Evolutionary conservation across 2,329 filamentous ascomycete species (phyloP).

Genomic region (Paecilomyces niveus): DNA sequence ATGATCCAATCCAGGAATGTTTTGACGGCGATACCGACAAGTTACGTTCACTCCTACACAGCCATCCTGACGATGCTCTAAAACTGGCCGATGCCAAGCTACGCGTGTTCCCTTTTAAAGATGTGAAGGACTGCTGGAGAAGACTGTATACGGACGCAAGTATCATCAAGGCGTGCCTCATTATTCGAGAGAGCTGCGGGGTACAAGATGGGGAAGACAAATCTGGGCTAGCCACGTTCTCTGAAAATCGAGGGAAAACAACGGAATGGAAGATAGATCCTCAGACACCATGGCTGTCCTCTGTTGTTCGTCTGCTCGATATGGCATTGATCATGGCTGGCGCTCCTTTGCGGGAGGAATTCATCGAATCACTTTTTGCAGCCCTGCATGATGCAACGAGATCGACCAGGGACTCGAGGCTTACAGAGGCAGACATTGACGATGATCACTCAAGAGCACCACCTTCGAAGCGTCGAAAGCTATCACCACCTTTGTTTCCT

Average conservation of each 20-base stretch:
- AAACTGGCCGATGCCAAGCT: conserved; percentile 46
- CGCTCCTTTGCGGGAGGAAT: conserved; percentile 48
- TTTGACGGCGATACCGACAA: conserved; percentile 15
- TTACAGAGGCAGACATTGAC: neutral
- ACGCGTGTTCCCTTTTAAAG: conserved; percentile 49
- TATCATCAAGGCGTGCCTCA: conserved; percentile 38
- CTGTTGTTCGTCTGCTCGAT: conserved; percentile 62
- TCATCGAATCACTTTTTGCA: conserved; percentile 32
- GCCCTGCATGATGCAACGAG: conserved; percentile 20
- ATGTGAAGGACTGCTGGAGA: conserved; percentile 51
- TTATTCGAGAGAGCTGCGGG: conserved; percentile 18
- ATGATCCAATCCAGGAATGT: conserved; percentile 33
- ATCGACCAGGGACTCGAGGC: neutral
- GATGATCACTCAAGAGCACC: conserved; percentile 4
- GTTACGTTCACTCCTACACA: conserved; percentile 17
- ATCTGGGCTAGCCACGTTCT: conserved; percentile 3
- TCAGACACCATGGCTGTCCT: conserved; percentile 43
- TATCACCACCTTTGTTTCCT: conserved; percentile 26
- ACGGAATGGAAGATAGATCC: conserved; percentile 9
- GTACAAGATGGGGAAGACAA: neutral
- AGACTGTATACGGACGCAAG: conserved; percentile 52
- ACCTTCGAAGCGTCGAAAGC: conserved; percentile 24
- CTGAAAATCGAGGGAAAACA: conserved; percentile 8
- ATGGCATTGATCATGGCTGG: conserved; percentile 70
- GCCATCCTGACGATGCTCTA: conserved; percentile 35